Conservation (phyloP, 73 alveolate species). For the Blepharisma stoltei region DNA sequence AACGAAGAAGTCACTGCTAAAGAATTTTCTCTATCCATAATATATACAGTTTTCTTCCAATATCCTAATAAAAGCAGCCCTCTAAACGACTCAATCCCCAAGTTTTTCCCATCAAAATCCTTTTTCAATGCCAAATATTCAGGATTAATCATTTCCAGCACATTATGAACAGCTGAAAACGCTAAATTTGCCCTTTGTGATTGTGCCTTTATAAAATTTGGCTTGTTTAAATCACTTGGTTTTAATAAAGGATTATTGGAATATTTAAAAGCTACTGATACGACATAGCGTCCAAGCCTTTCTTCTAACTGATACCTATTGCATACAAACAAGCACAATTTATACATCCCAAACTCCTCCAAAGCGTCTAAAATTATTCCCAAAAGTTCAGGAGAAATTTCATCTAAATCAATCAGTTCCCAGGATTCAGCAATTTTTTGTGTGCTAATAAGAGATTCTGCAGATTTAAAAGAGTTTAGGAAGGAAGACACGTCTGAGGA, state of each 20-base stretch:
- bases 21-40: constrained; percentile 36
- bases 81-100: constrained; percentile 33
- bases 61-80: constrained; percentile 37
- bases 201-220: background rate
- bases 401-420: constrained; percentile 68
- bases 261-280: constrained; percentile 66
- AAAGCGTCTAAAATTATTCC: constrained; percentile 68
- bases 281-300: constrained; percentile 65
- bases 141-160: constrained; percentile 68
- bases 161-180: constrained; percentile 72
- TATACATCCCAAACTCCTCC: constrained; percentile 71
- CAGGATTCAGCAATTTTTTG: constrained; percentile 28
- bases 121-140: constrained; percentile 53
- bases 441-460: constrained; percentile 42
- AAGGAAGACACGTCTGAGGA: constrained; percentile 60
- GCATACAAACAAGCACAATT: constrained; percentile 78
- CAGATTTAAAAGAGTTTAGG: constrained; percentile 54
- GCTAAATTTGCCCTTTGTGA: constrained; percentile 60
- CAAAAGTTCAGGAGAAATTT: constrained; percentile 63
- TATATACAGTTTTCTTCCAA: constrained; percentile 46
- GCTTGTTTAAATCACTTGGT: constrained; percentile 2
- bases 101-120: constrained; percentile 36
- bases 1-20: constrained; percentile 32
- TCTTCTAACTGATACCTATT: constrained; percentile 74
- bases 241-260: constrained; percentile 51